Evolutionary conservation across 768 basidiomycete species (phyloP).

Genomic region (Hortiboletus campestris): DNA sequence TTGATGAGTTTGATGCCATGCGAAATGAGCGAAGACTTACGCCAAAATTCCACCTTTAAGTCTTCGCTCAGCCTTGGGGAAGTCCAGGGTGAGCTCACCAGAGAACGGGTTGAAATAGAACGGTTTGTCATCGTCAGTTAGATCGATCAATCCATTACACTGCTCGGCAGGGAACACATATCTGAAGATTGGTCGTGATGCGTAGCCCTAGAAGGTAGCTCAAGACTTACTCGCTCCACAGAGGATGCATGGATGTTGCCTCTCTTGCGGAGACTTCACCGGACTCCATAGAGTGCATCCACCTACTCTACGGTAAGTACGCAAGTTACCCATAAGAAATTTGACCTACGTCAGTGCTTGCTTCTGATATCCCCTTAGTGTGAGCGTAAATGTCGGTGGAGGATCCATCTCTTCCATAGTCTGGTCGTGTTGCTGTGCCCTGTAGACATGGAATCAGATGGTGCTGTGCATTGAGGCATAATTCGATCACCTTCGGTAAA

Average conservation of each 20-base stretch:
- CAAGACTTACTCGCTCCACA: conserved; percentile 83
- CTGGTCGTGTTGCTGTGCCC: conserved; percentile 81
- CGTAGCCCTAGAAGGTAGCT: background rate
- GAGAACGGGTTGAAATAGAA: conserved; percentile 94
- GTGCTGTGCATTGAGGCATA: background rate
- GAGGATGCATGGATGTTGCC: conserved; percentile 78
- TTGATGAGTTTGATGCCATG: conserved; percentile 3
- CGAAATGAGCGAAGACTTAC: conserved; percentile 42
- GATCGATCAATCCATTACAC: conserved; percentile 60
- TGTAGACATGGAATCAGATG: conserved; percentile 30
- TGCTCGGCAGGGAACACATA: conserved; percentile 71
- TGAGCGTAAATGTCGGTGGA: conserved; percentile 68
- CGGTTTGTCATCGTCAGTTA: conserved; percentile 71
- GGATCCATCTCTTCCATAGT: conserved; percentile 82
- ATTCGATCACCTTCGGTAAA: conserved; percentile 72
- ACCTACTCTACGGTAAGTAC: conserved; percentile 43
- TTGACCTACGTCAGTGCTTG: conserved; percentile 73
- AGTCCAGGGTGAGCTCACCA: conserved; percentile 81
- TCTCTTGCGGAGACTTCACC: conserved; percentile 69
- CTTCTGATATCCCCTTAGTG: conserved; percentile 85
- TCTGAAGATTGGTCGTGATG: conserved; percentile 38
- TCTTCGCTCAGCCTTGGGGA: conserved; percentile 76
- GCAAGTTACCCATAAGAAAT: background rate
- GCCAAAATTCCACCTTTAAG: conserved; percentile 89
- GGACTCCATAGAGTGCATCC: conserved; percentile 89